Conservation (phyloP, 345 rosid genomes). For the Citrus glauca region DNA sequence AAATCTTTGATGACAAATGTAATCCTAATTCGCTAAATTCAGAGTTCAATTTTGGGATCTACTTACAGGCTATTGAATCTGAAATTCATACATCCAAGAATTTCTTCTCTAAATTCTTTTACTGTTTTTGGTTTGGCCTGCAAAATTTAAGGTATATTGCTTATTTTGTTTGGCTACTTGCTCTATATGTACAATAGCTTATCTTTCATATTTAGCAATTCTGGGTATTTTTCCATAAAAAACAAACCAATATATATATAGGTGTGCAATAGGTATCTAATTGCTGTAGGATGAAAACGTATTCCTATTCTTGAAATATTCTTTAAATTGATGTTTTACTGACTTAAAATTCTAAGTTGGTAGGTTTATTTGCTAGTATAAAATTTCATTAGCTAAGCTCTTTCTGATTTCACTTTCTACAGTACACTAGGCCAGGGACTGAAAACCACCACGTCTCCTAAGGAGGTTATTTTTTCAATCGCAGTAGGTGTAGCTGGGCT, state of each 20-base stretch:
- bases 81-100: constrained; percentile 45
- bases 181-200: not conserved
- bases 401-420: constrained; percentile 1
- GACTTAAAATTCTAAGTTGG: not conserved
- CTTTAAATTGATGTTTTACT: not conserved
- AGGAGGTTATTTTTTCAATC: constrained; percentile 77
- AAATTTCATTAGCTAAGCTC: not conserved
- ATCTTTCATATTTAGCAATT: not conserved
- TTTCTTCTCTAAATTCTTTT: constrained; percentile 61
- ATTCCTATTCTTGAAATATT: not conserved
- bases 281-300: too few species aligned
- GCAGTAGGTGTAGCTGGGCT: constrained; percentile 67
- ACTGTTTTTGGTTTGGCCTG: constrained; percentile 93
- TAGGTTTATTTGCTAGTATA: not conserved
- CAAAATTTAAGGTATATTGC: constrained; percentile 70
- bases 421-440: constrained; percentile 93
- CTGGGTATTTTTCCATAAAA: not conserved
- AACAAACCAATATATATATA: not conserved
- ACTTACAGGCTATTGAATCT: constrained; percentile 59
- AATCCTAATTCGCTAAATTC: constrained; percentile 17
- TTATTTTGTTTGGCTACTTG: not conserved
- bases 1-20: constrained; percentile 43
- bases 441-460: constrained; percentile 70
- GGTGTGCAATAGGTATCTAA: not conserved
- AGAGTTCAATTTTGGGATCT: constrained; percentile 67